A percentile compares a stretch with the other conserved stretches of the same genome.
These are phyloP conservation scores for Cladosporium halotolerans DNA, from an alignment of 2,329 filamentous ascomycete species.

Conservation along the genomic window DNA sequence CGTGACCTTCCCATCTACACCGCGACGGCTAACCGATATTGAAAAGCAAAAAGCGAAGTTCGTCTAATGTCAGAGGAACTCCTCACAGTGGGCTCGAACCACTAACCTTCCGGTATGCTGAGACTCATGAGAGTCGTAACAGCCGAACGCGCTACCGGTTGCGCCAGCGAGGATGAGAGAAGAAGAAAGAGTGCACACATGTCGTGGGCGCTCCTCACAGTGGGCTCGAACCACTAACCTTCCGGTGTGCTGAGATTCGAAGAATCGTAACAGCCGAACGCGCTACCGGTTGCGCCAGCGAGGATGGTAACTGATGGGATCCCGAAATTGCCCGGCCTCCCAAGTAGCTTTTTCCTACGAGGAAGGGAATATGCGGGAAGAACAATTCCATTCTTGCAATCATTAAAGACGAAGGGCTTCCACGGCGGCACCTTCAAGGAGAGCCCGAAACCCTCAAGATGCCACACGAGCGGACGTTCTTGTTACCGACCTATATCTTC, in stretches of 20 bases:
- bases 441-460: too few relatives aligned
- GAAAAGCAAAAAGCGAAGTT: not conserved
- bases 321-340: rapidly evolving
- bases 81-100: not conserved
- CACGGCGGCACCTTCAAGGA: too few relatives aligned
- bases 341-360: not conserved
- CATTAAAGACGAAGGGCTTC: too few relatives aligned
- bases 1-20: too few relatives aligned
- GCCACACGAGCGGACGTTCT: too few relatives aligned
- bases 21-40: too few relatives aligned
- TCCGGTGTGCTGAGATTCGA: not conserved
- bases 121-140: not conserved
- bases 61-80: not conserved
- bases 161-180: not conserved
- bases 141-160: not conserved
- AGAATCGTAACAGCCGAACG: slow-evolving; percentile 9
- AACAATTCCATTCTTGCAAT: too few relatives aligned
- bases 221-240: slow-evolving; percentile 10
- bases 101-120: not conserved
- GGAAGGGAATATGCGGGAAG: too few relatives aligned
- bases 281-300: slow-evolving; percentile 9
- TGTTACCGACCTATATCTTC: too few relatives aligned
- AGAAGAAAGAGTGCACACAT: not conserved
- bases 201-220: slow-evolving; percentile 1
- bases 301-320: slow-evolving; percentile 2